Conservation (phyloP, 2,329 filamentous ascomycete species). For the Talaromyces funiculosus region DNA sequence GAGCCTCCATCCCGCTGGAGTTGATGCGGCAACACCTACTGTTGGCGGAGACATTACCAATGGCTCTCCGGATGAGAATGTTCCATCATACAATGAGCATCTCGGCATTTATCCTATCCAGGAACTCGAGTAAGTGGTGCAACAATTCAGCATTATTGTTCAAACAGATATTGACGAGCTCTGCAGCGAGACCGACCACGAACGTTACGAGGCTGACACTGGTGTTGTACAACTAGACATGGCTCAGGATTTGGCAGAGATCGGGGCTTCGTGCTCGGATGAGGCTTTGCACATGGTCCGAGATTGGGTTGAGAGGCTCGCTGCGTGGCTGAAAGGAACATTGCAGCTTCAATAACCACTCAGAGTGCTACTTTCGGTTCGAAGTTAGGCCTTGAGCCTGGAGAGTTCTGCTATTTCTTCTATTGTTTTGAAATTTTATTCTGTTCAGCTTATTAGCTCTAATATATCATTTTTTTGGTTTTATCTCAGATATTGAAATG, state of each 20-base stretch:
- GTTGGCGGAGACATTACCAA: neutral
- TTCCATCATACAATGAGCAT: neutral
- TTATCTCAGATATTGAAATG: no score
- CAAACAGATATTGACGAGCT: neutral
- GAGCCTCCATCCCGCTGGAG: neutral
- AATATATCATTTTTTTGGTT: no score
- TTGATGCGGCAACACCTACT: neutral
- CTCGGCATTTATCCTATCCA: neutral
- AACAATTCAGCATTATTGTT: neutral
- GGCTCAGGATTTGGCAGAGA: neutral
- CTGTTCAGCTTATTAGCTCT: no score
- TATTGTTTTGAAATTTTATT: no score
- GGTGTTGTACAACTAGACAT: neutral
- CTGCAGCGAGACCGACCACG: neutral
- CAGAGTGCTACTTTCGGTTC: no score
- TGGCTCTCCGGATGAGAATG: neutral
- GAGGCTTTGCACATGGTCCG: no score
- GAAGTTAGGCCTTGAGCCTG: no score
- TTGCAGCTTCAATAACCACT: no score
- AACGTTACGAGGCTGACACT: neutral
- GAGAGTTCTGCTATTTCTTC: no score
- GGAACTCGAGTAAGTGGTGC: neutral
- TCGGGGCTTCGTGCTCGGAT: neutral
- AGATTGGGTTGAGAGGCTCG: no score
- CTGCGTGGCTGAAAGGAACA: no score